Evolutionary conservation across 2,329 filamentous ascomycete species (phyloP), one percentile per base, ranked within the genome.

Genomic region (Emmonsiellopsis sp.): DNA sequence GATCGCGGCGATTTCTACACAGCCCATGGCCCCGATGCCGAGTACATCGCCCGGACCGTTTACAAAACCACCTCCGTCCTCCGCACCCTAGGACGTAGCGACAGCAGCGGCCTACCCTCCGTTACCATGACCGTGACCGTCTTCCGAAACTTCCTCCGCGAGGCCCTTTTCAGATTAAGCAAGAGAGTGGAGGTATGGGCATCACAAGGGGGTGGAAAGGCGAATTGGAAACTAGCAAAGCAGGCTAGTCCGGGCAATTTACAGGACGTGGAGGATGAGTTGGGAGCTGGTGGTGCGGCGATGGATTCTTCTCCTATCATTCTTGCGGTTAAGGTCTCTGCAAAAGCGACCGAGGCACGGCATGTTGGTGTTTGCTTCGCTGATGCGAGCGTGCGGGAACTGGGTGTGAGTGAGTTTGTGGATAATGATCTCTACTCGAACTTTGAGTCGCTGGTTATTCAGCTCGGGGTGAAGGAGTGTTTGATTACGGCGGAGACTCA

Each of bases 361-460:
- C 88, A 81, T 59, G 86, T 98, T 0, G 93, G 93, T 7, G 92
- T 98, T 5, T 97, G 93, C 71, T 98, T 98, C 66, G 94, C 93
- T 6, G 93, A 98, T 75, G 93, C 94, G 1, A 96, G 89, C 60
- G 92, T 97, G 31, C 81, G 93, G 50, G 93, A 98, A 74, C 79
- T 98, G 2, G 93, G 93, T 7, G 90, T 98, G 52, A 95, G 88
- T 75, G 94, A 98, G 67, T 98, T 98, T 60, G 81, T 95, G n/a
- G 93, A 98, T 76, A 98, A 97, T 65, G 93, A 98, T 66, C 78
- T 96, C 8, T 98, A 94, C 74, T 97, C 92, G 51, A 98, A 98
- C 68, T 94, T 98, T 60, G 93, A 98, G 72, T 90, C 91, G 2
- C 78, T 98, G 14, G 81, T 98, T 51, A 98, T 98, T 60, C 94